These are phyloP conservation scores for Sarocladiaceae sp. DNA, from an alignment of 2,329 filamentous ascomycete species.

Conservation along the genomic window DNA sequence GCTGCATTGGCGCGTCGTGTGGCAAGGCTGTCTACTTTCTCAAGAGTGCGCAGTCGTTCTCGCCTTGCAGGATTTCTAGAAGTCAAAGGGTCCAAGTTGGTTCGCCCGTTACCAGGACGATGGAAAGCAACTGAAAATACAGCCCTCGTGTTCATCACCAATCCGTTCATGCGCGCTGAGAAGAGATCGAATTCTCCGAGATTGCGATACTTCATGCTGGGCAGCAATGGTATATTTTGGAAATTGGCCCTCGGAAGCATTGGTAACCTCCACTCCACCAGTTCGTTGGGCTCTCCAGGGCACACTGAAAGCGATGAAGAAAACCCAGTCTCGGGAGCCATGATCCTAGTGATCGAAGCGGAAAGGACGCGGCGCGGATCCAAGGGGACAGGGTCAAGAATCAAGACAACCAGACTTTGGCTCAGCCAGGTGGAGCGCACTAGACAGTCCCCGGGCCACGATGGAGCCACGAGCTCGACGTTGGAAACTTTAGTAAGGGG, in stretches of 20 bases:
- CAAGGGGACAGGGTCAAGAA: not conserved
- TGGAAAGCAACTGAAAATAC: not conserved
- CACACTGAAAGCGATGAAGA: not conserved
- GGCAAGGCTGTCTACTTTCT: not conserved
- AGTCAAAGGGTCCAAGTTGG: no score
- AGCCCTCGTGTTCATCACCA: not conserved
- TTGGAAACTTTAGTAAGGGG: no score
- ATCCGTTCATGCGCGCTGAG: not conserved
- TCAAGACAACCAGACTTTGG: not conserved
- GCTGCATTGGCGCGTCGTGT: not conserved
- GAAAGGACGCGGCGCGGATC: not conserved
- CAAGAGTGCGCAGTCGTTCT: no score
- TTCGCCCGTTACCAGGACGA: not conserved
- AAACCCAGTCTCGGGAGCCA: slow-evolving; percentile 1
- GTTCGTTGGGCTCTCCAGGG: not conserved
- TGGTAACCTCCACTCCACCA: slow-evolving; percentile 2
- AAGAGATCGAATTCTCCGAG: not conserved
- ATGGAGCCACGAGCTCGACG: no score
- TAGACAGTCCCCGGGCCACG: not conserved
- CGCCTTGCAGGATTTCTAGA: no score
- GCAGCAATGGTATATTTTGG: not conserved
- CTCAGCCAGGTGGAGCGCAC: not conserved
- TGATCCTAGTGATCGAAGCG: not conserved
- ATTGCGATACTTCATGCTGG: slow-evolving; percentile 1
- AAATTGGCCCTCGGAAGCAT: not conserved